These are phyloP conservation scores for Cornus florida DNA, from an alignment of 148 eudicot genomes.

Conservation along the genomic window DNA sequence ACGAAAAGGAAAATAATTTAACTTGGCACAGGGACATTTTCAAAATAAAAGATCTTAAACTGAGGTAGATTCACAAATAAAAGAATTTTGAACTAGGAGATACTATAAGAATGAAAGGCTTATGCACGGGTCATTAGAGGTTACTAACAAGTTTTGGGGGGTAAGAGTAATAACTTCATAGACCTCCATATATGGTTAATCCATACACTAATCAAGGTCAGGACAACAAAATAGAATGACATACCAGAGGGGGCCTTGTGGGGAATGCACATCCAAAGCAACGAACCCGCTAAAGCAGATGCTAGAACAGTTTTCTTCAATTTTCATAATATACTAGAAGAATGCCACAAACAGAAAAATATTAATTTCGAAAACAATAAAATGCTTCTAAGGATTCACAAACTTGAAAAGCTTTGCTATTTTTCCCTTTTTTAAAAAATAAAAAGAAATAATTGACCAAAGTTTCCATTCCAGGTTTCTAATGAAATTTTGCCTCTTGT, in stretches of 20 bases:
- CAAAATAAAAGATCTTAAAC: no score
- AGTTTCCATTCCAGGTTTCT: background rate
- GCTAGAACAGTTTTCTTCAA: conserved; percentile 17
- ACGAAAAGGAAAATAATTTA: no score
- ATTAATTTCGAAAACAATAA: no score
- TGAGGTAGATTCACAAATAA: no score
- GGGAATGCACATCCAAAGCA: conserved; percentile 46
- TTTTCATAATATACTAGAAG: conserved; percentile 37
- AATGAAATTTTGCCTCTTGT: background rate
- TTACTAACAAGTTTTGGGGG: no score
- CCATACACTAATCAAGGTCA: no score
- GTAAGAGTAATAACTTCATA: no score
- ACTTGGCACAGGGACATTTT: no score
- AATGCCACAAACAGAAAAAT: background rate
- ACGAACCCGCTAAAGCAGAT: conserved; percentile 46
- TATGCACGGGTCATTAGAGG: no score
- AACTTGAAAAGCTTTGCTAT: background rate
- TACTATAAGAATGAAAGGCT: no score
- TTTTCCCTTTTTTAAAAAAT: background rate
- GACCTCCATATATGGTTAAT: no score
- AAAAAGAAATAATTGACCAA: background rate
- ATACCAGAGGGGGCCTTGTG: conserved; percentile 57
- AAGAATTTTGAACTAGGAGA: no score
- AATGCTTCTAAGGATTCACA: background rate
- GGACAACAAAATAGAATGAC: background rate